Evolutionary conservation across 163 green algal species (phyloP).

Genomic region (Scenedesmus sp.): DNA sequence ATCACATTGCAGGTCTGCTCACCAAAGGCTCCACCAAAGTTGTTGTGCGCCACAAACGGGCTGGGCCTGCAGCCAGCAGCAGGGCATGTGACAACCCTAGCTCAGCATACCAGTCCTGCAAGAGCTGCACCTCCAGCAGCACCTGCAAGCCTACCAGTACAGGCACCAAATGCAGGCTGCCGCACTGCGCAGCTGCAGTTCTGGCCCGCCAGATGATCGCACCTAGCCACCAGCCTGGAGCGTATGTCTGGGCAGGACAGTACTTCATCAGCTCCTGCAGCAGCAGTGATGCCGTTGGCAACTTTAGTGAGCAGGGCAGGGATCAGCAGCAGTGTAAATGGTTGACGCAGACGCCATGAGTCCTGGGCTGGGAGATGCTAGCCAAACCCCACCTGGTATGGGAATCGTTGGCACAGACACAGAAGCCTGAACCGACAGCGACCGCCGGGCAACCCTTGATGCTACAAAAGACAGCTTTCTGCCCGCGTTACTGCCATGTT

Average conservation of each 20-base stretch:
- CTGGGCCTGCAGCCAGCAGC: slow-evolving; percentile 69
- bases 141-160: background rate
- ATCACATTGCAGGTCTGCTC: background rate
- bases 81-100: background rate
- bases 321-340: background rate
- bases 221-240: slow-evolving; percentile 33
- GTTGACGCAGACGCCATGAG: background rate
- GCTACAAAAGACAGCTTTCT: background rate
- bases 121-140: background rate
- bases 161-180: background rate
- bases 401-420: slow-evolving; percentile 25
- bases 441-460: background rate
- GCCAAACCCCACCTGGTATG: slow-evolving; percentile 31
- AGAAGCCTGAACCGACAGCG: background rate
- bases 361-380: background rate
- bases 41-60: slow-evolving; percentile 82
- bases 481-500: background rate
- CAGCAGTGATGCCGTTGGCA: background rate
- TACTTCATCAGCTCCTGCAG: slow-evolving; percentile 50
- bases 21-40: slow-evolving; percentile 90
- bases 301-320: background rate
- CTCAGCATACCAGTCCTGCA: background rate
- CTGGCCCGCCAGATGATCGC: background rate
- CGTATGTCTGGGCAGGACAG: slow-evolving; percentile 52
- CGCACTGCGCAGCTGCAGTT: background rate